Evolutionary conservation across 2,329 filamentous ascomycete species (phyloP).

Genomic region (Cercospora zeae-maydis): DNA sequence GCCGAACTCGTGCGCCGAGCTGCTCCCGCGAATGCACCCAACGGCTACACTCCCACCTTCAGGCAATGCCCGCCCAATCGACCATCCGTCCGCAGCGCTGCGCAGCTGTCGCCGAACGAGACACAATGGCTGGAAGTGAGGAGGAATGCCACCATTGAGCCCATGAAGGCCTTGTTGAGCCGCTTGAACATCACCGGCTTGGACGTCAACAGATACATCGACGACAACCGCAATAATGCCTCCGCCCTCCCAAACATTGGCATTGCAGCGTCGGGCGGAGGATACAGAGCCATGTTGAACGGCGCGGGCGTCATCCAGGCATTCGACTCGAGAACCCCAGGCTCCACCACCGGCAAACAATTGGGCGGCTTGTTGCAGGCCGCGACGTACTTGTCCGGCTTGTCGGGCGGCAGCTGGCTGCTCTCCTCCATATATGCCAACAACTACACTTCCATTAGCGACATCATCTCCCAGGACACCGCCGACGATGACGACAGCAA

Average conservation of each 20-base stretch:
- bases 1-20: slow-evolving; percentile 23
- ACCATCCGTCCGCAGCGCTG: slow-evolving; percentile 65
- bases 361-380: slow-evolving; percentile 78
- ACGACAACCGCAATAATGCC: slow-evolving; percentile 53
- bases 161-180: slow-evolving; percentile 70
- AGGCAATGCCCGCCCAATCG: slow-evolving; percentile 67
- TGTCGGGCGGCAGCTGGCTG: slow-evolving; percentile 82
- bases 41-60: slow-evolving; percentile 67
- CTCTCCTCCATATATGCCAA: slow-evolving; percentile 74
- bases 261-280: slow-evolving; percentile 77
- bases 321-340: slow-evolving; percentile 68
- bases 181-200: slow-evolving; percentile 74
- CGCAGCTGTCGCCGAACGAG: slow-evolving; percentile 64
- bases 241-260: slow-evolving; percentile 64
- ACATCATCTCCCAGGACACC: slow-evolving; percentile 47
- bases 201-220: slow-evolving; percentile 70
- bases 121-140: slow-evolving; percentile 68
- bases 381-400: slow-evolving; percentile 73
- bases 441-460: slow-evolving; percentile 70
- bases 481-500: slow-evolving; percentile 5
- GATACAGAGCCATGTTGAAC: slow-evolving; percentile 81
- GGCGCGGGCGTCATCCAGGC: slow-evolving; percentile 76
- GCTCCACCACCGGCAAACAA: slow-evolving; percentile 60
- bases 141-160: slow-evolving; percentile 66
- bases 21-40: slow-evolving; percentile 52